Evolutionary conservation across 1,284 basidiomycete species (phyloP).

Genomic region (Cronartium quercuum): DNA sequence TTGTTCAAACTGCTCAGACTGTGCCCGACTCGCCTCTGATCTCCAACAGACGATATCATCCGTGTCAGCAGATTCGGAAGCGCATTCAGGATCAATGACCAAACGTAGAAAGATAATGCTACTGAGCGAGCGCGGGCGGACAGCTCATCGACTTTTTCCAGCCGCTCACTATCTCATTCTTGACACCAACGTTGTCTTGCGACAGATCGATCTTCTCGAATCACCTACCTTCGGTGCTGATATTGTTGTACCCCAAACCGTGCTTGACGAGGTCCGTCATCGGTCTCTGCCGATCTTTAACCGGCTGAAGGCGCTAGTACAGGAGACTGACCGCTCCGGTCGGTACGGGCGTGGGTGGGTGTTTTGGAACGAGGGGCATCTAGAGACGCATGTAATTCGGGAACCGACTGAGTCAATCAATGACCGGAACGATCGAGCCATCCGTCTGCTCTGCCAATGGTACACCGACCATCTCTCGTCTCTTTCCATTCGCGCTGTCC

Average conservation of each 20-base stretch:
- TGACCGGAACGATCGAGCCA: conserved; percentile 86
- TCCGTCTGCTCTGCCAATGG: conserved; percentile 75
- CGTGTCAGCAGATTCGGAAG: conserved; percentile 6
- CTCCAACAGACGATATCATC: conserved; percentile 39
- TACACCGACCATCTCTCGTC: conserved; percentile 64
- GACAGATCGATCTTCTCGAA: conserved; percentile 84
- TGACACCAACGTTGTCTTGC: conserved; percentile 89
- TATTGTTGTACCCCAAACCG: conserved; percentile 87
- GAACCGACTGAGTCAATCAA: conserved; percentile 74
- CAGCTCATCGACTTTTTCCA: conserved; percentile 36
- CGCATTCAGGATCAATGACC: conserved; percentile 54
- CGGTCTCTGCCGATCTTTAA: conserved; percentile 88
- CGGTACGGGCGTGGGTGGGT: conserved; percentile 44
- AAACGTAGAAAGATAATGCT: conserved; percentile 43
- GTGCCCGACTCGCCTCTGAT: conserved; percentile 55
- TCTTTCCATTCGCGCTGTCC: conserved; percentile 57
- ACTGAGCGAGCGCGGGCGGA: conserved; percentile 42
- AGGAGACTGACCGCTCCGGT: conserved; percentile 63
- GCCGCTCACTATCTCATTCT: conserved; percentile 70
- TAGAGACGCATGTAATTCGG: conserved; percentile 69
- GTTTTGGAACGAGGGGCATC: conserved; percentile 46
- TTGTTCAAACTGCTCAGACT: conserved; percentile 60
- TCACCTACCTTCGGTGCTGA: conserved; percentile 56
- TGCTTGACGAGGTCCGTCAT: conserved; percentile 91
- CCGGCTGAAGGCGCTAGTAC: conserved; percentile 72